These are phyloP conservation scores for Sporothrix humicola DNA, from an alignment of 2,329 filamentous ascomycete genomes.

Conservation along the genomic window DNA sequence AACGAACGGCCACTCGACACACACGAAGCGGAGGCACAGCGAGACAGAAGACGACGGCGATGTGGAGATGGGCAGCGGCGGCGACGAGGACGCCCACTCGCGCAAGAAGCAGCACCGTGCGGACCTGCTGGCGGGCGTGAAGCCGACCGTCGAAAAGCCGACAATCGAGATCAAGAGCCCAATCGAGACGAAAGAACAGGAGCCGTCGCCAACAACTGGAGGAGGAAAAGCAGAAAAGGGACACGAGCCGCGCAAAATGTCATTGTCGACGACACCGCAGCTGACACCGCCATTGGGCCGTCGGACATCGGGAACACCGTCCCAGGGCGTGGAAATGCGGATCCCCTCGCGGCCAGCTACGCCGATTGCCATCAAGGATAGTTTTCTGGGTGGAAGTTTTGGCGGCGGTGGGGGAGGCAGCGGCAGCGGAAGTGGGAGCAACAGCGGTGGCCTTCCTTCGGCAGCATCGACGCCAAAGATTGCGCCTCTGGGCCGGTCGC, in stretches of 20 bases:
- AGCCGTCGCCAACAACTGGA: slow-evolving; percentile 32
- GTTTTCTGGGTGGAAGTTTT: slow-evolving; percentile 38
- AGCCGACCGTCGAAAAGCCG: neutral
- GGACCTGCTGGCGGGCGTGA: slow-evolving; percentile 39
- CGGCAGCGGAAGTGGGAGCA: slow-evolving; percentile 18
- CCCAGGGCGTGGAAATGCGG: slow-evolving; percentile 63
- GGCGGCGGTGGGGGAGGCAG: slow-evolving; percentile 37
- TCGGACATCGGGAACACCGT: slow-evolving; percentile 58
- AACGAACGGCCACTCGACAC: slow-evolving; percentile 25
- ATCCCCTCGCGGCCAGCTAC: slow-evolving; percentile 70
- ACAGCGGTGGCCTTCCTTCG: slow-evolving; percentile 41
- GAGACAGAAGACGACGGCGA: slow-evolving; percentile 37
- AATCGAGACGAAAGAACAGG: neutral
- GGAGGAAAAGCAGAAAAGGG: slow-evolving; percentile 3
- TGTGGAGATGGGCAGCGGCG: slow-evolving; percentile 35
- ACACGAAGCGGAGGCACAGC: slow-evolving; percentile 44
- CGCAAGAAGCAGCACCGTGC: slow-evolving; percentile 56
- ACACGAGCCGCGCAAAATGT: slow-evolving; percentile 1
- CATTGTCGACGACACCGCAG: slow-evolving; percentile 26
- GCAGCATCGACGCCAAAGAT: slow-evolving; percentile 52
- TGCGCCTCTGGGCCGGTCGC: slow-evolving; percentile 47
- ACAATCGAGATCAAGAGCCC: slow-evolving; percentile 15
- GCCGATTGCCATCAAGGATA: slow-evolving; percentile 49
- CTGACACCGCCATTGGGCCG: slow-evolving; percentile 52
- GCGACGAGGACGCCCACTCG: slow-evolving; percentile 42